Evolutionary conservation across 306 rosid genomes (phyloP), one percentile per base, ranked within the genome.

Genomic region (Oemleria cerasiformis): DNA sequence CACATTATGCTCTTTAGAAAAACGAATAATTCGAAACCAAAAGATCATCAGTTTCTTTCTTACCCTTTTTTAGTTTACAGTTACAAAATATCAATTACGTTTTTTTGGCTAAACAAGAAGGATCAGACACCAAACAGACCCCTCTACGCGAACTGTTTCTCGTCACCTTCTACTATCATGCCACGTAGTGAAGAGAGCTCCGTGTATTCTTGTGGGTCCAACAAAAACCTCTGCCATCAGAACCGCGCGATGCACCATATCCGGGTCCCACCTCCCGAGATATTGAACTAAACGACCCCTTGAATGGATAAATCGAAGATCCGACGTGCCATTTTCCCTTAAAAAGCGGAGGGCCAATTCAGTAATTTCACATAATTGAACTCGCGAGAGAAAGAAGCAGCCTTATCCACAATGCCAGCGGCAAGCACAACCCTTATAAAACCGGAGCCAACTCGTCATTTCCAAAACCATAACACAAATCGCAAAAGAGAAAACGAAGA

Each of bases 351-450:
- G 84, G 92, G 72, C 4, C 4, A 5, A 0, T 62, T 68, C 1
- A 71, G 88, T 71, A 83, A 57, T 80, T 75, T 20, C 34, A 0
- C 7, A 0, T 1, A 19, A 41, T 5, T 23, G 80, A 70, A 73
- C 47, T 47, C 20, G 20, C 3, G 19, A 8, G 57, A 3, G 23
- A 1, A 38, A 40, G 23, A 44, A 21, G 74, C 65, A 78, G 80
- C 70, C 94, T 88, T 86, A 90, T 90, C 96, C 94, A 75, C 50
- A 77, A 59, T 55, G 73, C 63, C 77, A 69, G 78, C 70, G 13
- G 75, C 76, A 5, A 71, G 45, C 42, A 3, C 6, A 70, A 73
- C 67, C 84, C 81, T 59, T 87, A 89, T 89, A 89, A 83, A 85
- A 83, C 80, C 90, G 21, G 11, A 16, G 16, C 56, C 8, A 43